These are phyloP conservation scores for Evernia prunastri DNA, from an alignment of 495 filamentous ascomycete species.

Conservation along the genomic window DNA sequence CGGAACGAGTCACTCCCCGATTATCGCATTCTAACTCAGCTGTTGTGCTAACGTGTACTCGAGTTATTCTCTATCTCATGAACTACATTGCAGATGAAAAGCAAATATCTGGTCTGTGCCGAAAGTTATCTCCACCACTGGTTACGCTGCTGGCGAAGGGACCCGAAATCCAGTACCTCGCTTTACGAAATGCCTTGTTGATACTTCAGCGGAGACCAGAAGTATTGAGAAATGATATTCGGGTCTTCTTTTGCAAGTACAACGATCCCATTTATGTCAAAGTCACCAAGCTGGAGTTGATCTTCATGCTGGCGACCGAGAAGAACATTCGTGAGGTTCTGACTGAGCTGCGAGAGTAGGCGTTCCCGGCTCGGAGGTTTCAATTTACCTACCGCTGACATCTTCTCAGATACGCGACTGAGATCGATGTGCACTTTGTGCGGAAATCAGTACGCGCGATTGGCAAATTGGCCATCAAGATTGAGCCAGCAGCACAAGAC, in stretches of 20 bases:
- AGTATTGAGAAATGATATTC: conserved; percentile 90
- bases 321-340: conserved; percentile 94
- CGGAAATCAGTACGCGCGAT: conserved; percentile 97
- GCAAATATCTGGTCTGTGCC: conserved; percentile 79
- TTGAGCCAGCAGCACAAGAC: conserved; percentile 80
- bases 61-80: conserved; percentile 95
- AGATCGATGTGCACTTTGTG: conserved; percentile 98
- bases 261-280: conserved; percentile 99
- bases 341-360: conserved; percentile 85
- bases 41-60: conserved; percentile 90
- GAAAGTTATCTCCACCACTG: conserved; percentile 89
- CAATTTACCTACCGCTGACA: background rate
- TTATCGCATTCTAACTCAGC: conserved; percentile 94
- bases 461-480: conserved; percentile 97
- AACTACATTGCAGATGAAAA: conserved; percentile 97
- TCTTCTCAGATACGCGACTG: conserved; percentile 68
- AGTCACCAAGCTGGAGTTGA: conserved; percentile 96
- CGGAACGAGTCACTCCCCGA: conserved; percentile 87
- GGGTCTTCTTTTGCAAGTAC: conserved; percentile 99
- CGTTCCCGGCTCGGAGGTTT: conserved; percentile 1
- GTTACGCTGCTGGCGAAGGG: conserved; percentile 95
- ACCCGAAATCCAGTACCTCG: conserved; percentile 94
- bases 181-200: conserved; percentile 85
- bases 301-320: conserved; percentile 97
- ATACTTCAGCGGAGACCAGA: conserved; percentile 92